Evolutionary conservation across 441 rosid genomes (phyloP).

Genomic region (Corymbia calophylla): DNA sequence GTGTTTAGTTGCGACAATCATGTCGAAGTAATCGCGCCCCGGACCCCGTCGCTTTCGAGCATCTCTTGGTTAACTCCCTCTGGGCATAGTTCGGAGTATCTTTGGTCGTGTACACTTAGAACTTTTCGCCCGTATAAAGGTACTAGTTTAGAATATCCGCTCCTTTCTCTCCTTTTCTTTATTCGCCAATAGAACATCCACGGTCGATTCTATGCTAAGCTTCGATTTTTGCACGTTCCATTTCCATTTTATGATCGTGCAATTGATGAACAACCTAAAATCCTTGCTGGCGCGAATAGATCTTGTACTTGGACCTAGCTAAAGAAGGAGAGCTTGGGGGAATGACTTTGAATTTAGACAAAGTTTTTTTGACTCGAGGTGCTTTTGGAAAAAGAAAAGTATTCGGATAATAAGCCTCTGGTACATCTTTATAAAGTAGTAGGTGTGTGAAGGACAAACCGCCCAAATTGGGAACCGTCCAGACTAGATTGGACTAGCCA

Average conservation of each 20-base stretch:
- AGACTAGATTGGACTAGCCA: too few species aligned
- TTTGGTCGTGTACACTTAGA: background rate
- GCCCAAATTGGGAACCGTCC: too few species aligned
- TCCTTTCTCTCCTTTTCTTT: background rate
- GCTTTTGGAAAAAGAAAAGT: background rate
- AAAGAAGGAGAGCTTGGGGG: background rate
- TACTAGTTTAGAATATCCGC: background rate
- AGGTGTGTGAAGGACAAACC: too few species aligned
- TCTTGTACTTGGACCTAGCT: background rate
- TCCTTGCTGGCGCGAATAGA: fast-evolving
- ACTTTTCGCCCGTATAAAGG: background rate
- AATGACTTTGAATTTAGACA: background rate
- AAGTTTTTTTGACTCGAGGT: background rate
- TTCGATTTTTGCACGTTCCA: background rate
- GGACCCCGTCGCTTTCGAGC: background rate
- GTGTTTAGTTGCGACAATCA: background rate
- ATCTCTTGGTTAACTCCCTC: background rate
- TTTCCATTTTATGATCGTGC: background rate
- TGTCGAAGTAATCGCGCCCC: background rate
- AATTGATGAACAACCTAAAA: background rate
- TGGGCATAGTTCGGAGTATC: background rate
- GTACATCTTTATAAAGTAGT: background rate
- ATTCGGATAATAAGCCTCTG: background rate
- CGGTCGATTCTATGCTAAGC: background rate
- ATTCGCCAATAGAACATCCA: background rate